These are phyloP conservation scores for Boletus hoseneyae DNA, from an alignment of 1,284 basidiomycete species.

Conservation along the genomic window DNA sequence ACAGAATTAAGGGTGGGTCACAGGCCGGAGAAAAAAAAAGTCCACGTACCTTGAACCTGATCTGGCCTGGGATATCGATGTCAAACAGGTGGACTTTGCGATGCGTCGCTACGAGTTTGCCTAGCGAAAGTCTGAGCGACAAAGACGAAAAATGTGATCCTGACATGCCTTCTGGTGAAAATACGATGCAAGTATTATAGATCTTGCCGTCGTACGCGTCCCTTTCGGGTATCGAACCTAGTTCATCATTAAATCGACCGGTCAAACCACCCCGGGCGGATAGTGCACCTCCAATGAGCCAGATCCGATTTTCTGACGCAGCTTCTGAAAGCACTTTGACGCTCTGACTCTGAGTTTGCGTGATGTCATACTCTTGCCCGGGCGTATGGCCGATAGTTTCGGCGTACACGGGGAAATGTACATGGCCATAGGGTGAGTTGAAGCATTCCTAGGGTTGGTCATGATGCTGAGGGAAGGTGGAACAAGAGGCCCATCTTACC, in stretches of 20 bases:
- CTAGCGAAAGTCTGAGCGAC: constrained; percentile 38
- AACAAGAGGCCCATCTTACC: constrained; percentile 42
- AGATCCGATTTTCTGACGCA: constrained; percentile 79
- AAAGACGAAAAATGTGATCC: neutral
- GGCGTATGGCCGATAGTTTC: constrained; percentile 70
- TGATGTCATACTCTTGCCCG: constrained; percentile 55
- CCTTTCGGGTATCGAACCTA: constrained; percentile 88
- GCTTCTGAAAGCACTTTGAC: constrained; percentile 79
- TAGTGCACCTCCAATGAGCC: constrained; percentile 84
- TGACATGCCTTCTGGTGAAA: constrained; percentile 75
- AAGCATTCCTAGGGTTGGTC: constrained; percentile 78
- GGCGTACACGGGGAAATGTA: constrained; percentile 81
- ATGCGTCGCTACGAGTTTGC: constrained; percentile 83
- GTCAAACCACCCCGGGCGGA: neutral
- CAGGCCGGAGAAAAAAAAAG: neutral
- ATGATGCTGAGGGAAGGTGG: neutral
- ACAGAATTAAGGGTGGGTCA: constrained; percentile 7
- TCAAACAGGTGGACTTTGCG: constrained; percentile 98
- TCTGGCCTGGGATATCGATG: constrained; percentile 96
- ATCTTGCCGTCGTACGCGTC: constrained; percentile 62
- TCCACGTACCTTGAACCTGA: constrained; percentile 87
- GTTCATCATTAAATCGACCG: neutral
- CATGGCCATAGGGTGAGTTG: constrained; percentile 94
- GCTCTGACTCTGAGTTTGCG: constrained; percentile 67
- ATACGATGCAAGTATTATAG: constrained; percentile 94